phyloP scores from a whole-genome alignment of 2,329 filamentous ascomycete genomes.

The Beauveria caledonica region DNA sequence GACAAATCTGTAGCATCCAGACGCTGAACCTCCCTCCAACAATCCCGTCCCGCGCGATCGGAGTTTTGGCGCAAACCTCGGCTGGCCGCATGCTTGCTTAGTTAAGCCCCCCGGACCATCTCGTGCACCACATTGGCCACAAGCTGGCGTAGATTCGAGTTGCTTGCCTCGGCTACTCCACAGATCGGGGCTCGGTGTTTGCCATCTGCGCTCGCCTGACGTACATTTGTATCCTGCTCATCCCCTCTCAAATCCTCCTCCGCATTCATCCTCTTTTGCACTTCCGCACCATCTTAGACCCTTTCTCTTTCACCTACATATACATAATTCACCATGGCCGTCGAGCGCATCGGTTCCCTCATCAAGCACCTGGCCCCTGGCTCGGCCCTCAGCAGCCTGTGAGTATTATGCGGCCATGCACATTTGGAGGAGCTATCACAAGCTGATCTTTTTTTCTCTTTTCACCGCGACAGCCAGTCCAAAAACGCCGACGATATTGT shows the following conservation, averaged over 20 bases:
- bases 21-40: not conserved
- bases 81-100: not conserved
- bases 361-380: conserved; percentile 76
- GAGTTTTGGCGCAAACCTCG: conserved; percentile 10
- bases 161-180: conserved; percentile 25
- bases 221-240: conserved; percentile 5
- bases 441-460: conserved; percentile 5
- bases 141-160: not conserved
- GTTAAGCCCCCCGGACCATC: conserved; percentile 5
- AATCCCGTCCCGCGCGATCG: not conserved
- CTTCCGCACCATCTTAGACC: conserved; percentile 2
- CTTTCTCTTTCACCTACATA: not conserved
- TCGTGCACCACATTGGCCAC: not conserved
- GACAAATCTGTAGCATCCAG: not conserved
- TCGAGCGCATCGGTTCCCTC: conserved; percentile 79
- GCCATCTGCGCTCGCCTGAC: not conserved
- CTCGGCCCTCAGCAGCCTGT: conserved; percentile 69
- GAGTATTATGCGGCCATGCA: conserved; percentile 29
- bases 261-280: not conserved
- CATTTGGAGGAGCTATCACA: not conserved
- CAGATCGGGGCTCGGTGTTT: conserved; percentile 14
- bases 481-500: conserved; percentile 96
- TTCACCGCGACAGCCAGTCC: conserved; percentile 52
- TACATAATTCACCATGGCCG: conserved; percentile 53
- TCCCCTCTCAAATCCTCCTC: not conserved